A percentile compares a stretch with the other conserved stretches of the same genome.
Evolutionary conservation across 1,284 basidiomycete species (phyloP).

Genomic region (Meripilus lineatus): DNA sequence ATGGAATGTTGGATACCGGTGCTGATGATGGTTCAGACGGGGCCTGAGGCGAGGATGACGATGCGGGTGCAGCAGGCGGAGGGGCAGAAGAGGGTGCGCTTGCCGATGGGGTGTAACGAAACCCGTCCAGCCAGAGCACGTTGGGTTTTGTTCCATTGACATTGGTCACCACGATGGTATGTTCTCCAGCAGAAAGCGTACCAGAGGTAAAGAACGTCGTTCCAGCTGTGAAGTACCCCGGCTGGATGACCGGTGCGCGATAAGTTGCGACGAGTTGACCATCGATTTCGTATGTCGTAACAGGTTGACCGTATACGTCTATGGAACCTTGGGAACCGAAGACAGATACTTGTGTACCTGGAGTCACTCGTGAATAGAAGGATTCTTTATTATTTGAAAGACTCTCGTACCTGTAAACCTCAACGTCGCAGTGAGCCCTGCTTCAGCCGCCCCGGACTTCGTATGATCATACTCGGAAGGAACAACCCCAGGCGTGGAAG

Average conservation of each 20-base stretch:
- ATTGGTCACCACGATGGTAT: constrained; percentile 18
- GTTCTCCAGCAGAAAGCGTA: constrained; percentile 10
- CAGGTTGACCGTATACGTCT: constrained; percentile 14
- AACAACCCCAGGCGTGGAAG: background rate
- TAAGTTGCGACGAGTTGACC: constrained; percentile 5
- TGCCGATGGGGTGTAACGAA: constrained; percentile 7
- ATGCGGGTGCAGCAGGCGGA: background rate
- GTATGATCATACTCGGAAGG: constrained; percentile 6
- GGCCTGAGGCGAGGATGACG: background rate
- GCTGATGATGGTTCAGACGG: background rate
- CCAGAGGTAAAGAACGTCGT: constrained; percentile 13
- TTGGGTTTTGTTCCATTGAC: constrained; percentile 17
- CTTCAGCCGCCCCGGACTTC: constrained; percentile 5
- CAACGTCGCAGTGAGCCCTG: constrained; percentile 11
- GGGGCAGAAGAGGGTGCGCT: background rate
- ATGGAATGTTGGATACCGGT: background rate
- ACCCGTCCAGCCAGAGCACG: constrained; percentile 18
- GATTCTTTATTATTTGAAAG: too few relatives aligned
- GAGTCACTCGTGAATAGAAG: too few relatives aligned
- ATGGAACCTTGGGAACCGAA: constrained; percentile 13
- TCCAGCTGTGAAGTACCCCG: constrained; percentile 4
- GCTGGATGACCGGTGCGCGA: constrained; percentile 7
- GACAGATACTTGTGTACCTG: constrained; percentile 14
- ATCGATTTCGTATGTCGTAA: constrained; percentile 13
- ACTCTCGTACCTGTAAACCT: constrained; percentile 9